Evolutionary conservation across 495 filamentous ascomycete genomes (phyloP).

Genomic region (Aspergillus nidulans): DNA sequence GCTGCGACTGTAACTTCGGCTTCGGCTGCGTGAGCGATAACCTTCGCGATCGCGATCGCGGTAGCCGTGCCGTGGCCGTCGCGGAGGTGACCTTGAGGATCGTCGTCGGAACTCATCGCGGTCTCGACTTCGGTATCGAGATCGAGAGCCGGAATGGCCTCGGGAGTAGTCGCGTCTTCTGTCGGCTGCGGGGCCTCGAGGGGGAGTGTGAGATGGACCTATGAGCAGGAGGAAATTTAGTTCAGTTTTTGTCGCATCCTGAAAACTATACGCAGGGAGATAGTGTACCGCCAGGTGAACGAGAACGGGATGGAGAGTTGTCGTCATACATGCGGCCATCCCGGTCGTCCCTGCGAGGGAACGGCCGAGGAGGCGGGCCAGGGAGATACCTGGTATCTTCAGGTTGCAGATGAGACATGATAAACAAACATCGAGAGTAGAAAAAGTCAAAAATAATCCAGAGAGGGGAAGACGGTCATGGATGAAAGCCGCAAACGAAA

Average conservation of each 20-base stretch:
- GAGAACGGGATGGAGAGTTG: slow-evolving; percentile 35
- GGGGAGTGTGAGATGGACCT: slow-evolving; percentile 40
- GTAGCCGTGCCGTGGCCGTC: slow-evolving; percentile 39
- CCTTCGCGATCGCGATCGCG: slow-evolving; percentile 54
- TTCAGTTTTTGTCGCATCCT: slow-evolving; percentile 6
- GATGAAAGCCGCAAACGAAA: neutral
- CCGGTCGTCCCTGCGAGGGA: slow-evolving; percentile 32
- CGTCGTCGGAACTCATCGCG: slow-evolving; percentile 40
- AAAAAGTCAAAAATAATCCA: neutral
- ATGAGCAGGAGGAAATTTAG: slow-evolving; percentile 25
- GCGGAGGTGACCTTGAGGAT: slow-evolving; percentile 36
- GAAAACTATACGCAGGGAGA: slow-evolving; percentile 32
- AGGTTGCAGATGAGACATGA: slow-evolving; percentile 32
- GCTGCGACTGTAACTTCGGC: slow-evolving; percentile 34
- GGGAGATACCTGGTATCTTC: slow-evolving; percentile 27
- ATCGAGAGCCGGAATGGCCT: slow-evolving; percentile 26
- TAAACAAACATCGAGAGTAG: slow-evolving; percentile 8
- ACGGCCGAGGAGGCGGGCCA: slow-evolving; percentile 24
- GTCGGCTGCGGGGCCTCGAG: slow-evolving; percentile 36
- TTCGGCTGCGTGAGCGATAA: slow-evolving; percentile 47
- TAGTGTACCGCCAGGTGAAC: slow-evolving; percentile 40
- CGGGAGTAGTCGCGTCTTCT: slow-evolving; percentile 33
- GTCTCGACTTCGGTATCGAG: slow-evolving; percentile 33
- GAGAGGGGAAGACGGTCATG: slow-evolving; percentile 9
- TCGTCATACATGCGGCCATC: slow-evolving; percentile 51